phyloP scores from a whole-genome alignment of 2,329 filamentous ascomycete species.

The Periconia macrospinosa region DNA sequence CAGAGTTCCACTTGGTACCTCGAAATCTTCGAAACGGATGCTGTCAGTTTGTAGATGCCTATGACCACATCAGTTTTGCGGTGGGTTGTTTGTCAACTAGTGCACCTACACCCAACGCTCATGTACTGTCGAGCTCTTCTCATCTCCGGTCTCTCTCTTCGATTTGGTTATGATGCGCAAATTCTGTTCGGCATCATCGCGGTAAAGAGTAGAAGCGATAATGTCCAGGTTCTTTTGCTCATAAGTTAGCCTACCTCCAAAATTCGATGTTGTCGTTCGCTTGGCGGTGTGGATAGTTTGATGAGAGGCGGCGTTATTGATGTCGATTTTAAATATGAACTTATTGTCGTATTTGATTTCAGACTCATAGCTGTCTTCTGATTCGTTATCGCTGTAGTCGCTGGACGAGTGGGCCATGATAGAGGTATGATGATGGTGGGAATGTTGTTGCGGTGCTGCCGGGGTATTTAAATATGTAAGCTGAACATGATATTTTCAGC shows the following conservation, averaged over 20 bases:
- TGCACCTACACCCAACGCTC: background rate
- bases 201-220: background rate
- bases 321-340: background rate
- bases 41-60: conserved; percentile 4
- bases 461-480: too few relatives aligned
- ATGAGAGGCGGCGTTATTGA: background rate
- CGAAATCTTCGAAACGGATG: conserved; percentile 6
- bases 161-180: background rate
- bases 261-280: background rate
- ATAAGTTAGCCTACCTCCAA: background rate
- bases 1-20: background rate
- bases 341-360: background rate
- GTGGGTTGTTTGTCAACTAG: background rate
- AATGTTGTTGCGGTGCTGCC: too few relatives aligned
- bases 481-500: too few relatives aligned
- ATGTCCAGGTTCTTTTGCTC: background rate
- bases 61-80: background rate
- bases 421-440: too few relatives aligned
- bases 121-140: background rate
- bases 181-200: background rate
- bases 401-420: background rate
- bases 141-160: background rate
- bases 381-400: background rate
- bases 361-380: background rate
- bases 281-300: background rate